Evolutionary conservation across 352 stramenopile genomes (phyloP).

Genomic region (Pythium apleroticum): DNA sequence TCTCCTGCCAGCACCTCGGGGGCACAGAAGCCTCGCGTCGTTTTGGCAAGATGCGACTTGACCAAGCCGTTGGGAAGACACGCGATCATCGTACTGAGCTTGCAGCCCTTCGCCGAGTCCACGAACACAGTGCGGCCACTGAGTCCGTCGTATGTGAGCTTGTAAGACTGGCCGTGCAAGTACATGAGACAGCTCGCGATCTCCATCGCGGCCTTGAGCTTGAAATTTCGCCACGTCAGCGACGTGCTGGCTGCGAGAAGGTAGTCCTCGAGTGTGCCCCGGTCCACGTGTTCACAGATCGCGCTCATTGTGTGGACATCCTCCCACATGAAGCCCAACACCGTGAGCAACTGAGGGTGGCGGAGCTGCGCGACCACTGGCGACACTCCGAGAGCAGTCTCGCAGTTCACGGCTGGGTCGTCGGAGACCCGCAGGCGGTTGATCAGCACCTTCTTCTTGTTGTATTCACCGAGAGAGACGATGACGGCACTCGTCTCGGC

Average conservation of each 20-base stretch:
- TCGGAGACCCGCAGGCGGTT: constrained; percentile 53
- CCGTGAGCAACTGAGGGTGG: constrained; percentile 62
- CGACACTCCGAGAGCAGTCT: constrained; percentile 54
- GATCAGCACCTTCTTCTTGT: constrained; percentile 53
- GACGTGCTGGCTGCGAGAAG: constrained; percentile 34
- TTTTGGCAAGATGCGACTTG: constrained; percentile 21
- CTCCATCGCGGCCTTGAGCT: constrained; percentile 68
- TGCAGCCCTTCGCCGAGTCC: constrained; percentile 70
- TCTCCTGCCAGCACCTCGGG: constrained; percentile 31
- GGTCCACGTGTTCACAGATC: constrained; percentile 73
- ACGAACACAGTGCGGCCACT: constrained; percentile 73
- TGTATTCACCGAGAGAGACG: constrained; percentile 48
- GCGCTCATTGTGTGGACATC: constrained; percentile 57
- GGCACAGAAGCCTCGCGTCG: constrained; percentile 26
- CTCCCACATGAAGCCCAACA: constrained; percentile 63
- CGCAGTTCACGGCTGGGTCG: constrained; percentile 52
- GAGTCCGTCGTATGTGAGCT: constrained; percentile 69
- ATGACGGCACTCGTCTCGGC: constrained; percentile 44
- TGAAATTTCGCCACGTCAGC: constrained; percentile 76
- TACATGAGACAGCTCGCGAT: constrained; percentile 75
- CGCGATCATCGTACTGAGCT: constrained; percentile 76
- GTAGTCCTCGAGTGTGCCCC: constrained; percentile 65
- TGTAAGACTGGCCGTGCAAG: constrained; percentile 62
- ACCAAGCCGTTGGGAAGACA: constrained; percentile 43
- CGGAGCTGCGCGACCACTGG: constrained; percentile 64